phyloP scores from a whole-genome alignment of 345 rosid genomes.

The Syzygium grande region DNA sequence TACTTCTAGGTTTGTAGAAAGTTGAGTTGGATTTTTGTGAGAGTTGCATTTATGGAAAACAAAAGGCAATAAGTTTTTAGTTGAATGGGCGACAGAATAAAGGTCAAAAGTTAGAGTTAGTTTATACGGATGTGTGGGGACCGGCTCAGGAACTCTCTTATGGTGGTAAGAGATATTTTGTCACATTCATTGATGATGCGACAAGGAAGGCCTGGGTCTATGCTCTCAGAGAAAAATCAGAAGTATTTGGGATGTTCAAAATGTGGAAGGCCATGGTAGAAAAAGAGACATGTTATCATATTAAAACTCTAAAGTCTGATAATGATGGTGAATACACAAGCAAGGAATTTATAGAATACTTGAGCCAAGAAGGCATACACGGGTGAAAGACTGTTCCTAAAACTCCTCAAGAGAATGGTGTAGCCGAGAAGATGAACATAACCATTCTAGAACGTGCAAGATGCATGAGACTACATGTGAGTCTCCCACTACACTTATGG shows the following conservation, averaged over 20 bases:
- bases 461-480: background rate
- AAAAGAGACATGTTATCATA: background rate
- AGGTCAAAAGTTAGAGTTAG: background rate
- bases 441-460: background rate
- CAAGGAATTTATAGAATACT: background rate
- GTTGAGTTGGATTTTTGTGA: background rate
- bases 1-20: rapidly evolving
- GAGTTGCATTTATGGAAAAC: too few relatives aligned
- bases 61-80: rapidly evolving
- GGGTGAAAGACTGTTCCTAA: background rate
- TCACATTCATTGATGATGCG: background rate
- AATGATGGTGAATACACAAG: background rate
- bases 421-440: background rate
- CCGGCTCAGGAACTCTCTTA: background rate
- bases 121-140: background rate
- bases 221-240: background rate
- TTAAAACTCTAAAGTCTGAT: background rate
- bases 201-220: background rate
- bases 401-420: background rate
- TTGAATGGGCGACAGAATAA: rapidly evolving
- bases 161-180: background rate
- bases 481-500: background rate
- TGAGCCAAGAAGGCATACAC: background rate
- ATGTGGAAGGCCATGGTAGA: background rate
- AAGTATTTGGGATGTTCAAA: background rate